phyloP scores from a whole-genome alignment of 495 filamentous ascomycete genomes.

The Aspergillus nanangensis region DNA sequence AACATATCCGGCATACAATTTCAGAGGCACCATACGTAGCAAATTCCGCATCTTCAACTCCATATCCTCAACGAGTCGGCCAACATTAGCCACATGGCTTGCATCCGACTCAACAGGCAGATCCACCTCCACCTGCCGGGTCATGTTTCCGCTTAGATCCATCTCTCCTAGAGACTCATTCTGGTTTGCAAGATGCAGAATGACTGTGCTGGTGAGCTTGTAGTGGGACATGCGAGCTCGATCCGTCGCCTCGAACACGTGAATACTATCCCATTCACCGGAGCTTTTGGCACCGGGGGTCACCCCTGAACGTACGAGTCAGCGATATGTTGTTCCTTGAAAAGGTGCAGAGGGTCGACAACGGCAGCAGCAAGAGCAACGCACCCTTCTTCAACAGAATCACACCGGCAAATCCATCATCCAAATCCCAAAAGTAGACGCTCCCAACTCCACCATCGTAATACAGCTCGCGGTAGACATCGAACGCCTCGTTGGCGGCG shows the following conservation, averaged over 20 bases:
- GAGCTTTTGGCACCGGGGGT: slow-evolving; percentile 65
- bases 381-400: slow-evolving; percentile 91
- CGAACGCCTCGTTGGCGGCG: slow-evolving; percentile 90
- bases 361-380: neutral
- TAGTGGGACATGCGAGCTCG: slow-evolving; percentile 88
- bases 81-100: slow-evolving; percentile 94
- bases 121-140: slow-evolving; percentile 88
- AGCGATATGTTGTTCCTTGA: too few species aligned
- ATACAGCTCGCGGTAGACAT: slow-evolving; percentile 95
- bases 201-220: slow-evolving; percentile 96
- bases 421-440: slow-evolving; percentile 98
- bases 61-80: slow-evolving; percentile 96
- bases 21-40: slow-evolving; percentile 54
- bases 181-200: slow-evolving; percentile 74
- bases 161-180: slow-evolving; percentile 76
- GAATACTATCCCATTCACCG: slow-evolving; percentile 96
- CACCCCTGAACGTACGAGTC: slow-evolving; percentile 52
- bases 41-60: slow-evolving; percentile 99
- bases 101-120: slow-evolving; percentile 84
- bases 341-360: neutral
- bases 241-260: slow-evolving; percentile 95
- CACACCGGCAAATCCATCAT: slow-evolving; percentile 96
- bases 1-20: slow-evolving; percentile 97
- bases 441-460: slow-evolving; percentile 94
- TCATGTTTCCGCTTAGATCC: slow-evolving; percentile 97